Conservation (phyloP, 345 rosid genomes). For the Aegle marmelos region DNA sequence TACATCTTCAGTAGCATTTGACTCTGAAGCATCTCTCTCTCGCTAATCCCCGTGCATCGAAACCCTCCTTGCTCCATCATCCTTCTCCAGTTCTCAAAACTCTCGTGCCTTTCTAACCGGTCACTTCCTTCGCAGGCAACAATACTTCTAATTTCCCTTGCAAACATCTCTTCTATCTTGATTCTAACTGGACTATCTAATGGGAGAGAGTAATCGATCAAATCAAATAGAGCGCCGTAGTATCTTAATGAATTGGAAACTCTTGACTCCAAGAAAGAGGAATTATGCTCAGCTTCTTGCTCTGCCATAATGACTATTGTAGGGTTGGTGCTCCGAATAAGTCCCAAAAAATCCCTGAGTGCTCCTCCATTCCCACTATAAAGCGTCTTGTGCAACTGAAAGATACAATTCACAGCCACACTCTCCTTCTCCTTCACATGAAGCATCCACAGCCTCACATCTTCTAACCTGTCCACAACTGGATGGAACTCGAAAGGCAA, state of each 20-base stretch:
- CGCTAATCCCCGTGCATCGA: slow-evolving; percentile 48
- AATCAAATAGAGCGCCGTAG: slow-evolving; percentile 81
- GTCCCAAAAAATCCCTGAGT: slow-evolving; percentile 69
- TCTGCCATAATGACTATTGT: slow-evolving; percentile 62
- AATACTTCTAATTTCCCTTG: slow-evolving; percentile 72
- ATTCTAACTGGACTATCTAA: slow-evolving; percentile 61
- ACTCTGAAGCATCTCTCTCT: slow-evolving; percentile 80
- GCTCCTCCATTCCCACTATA: slow-evolving; percentile 66
- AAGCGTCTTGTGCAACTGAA: slow-evolving; percentile 88
- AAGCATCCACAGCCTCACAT: slow-evolving; percentile 98
- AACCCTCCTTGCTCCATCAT: slow-evolving; percentile 84
- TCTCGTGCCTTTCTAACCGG: slow-evolving; percentile 74
- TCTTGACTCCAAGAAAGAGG: slow-evolving; percentile 48
- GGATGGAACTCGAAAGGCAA: slow-evolving; percentile 93
- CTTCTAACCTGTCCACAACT: slow-evolving; percentile 91
- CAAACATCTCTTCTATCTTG: slow-evolving; percentile 84
- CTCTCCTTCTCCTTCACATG: slow-evolving; percentile 88
- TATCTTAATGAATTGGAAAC: slow-evolving; percentile 69
- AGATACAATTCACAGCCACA: slow-evolving; percentile 76
- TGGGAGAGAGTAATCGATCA: slow-evolving; percentile 55
- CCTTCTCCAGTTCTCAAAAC: slow-evolving; percentile 63
- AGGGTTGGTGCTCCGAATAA: slow-evolving; percentile 86
- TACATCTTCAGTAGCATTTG: slow-evolving; percentile 91
- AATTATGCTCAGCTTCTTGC: slow-evolving; percentile 77
- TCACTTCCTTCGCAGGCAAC: slow-evolving; percentile 93